Base-by-base conservation (phyloP, 768 basidiomycete species). In the Cytidiella melzeri region DNA sequence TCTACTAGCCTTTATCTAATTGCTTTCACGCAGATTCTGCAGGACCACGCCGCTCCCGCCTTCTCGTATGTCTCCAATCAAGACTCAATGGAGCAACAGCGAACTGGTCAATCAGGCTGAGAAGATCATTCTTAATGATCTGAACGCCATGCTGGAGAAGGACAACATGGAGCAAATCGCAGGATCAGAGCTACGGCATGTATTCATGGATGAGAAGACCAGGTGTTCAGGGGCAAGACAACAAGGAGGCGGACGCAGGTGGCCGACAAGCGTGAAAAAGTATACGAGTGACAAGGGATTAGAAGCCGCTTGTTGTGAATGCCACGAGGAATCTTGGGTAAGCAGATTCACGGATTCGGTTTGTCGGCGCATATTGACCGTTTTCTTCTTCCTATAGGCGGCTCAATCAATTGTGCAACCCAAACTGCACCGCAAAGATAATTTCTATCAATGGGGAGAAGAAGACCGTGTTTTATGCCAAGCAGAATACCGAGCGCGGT, bases 391-490 rank as follows among this genome's bases (percentile, higher is more conserved):
- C n/a, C n/a, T n/a, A n/a, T 54, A 96, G 95, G 48, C 94, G 96
- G 41, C 70, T 99, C 68, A 99, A 99, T 66, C 96, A 99, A 61
- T 97, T 92, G 40, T 99, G 96, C 62, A 91, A 94, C 60, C 96
- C 96, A 12, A 91, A 90, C 55, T 90, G 88, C 62, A 91, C 84
- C 9, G 88, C 88, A 37, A 92, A 90, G 72, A 90, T 90, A 61
- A 92, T 91, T 57, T 89, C 86, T 53, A 90, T 92, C 65, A 92
- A 76, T 61, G 84, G 88, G 40, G 89, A 88, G 70, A 93, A 93
- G 77, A 93, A 96, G 79, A 99, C 98, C 60, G 96, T 99, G 63
- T 98, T 99, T 45, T 99, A 99, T 65, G 96, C 96, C 26, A 96
- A 97, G 69, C 82, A 90, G 58, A 88, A 89, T 57, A 93, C 98